Evolutionary conservation across 2,329 filamentous ascomycete species (phyloP), one percentile per base, ranked within the genome.

Genomic region (Xylaria sp.): DNA sequence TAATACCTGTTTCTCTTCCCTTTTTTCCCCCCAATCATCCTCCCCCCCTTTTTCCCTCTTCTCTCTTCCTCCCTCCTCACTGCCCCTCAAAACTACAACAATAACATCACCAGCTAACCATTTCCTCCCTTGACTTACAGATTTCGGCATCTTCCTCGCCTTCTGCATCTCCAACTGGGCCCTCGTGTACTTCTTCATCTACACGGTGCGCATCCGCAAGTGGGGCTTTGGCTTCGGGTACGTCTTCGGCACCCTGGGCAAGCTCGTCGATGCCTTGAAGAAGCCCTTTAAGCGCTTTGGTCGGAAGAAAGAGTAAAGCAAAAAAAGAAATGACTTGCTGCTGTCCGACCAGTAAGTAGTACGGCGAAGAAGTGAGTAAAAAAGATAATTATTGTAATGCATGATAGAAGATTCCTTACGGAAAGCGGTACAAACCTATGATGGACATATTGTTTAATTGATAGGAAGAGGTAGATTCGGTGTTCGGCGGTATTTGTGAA

Each of bases 151-250:
- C 69, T 92, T 94, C 82, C 73, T 92, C 9, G 89, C 87, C 1
- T 94, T 93, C 77, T 88, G 88, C 62, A 81, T 91, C 15, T 90
- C 87, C 60, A 94, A 93, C 76, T 93, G 89, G 89, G 81, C 85
- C 49, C 79, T 94, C 63, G 90, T 93, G 0, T 92, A 92, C 78
- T 92, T 93, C 80, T 93, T 94, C 76, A 89, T 94, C 66, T 94
- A 91, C 80, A 91, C 88, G 2, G 90, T 93, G 7, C 85, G 92
- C 20, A 87, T 94, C 64, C 86, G 85, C 71, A 87, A 90, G 8
- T 94, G 91, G 90, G 87, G 81, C 25, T 94, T 94, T 79, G 92
- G 91, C 0, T 84, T 93, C 67, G 88, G 88, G 0, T 81, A 80
- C 52, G 31, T 92, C 2, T 90, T 90, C 76, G 70, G 74, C 8